Evolutionary conservation across 2,329 filamentous ascomycete genomes (phyloP).

Genomic region (Albifimbria verrucaria): DNA sequence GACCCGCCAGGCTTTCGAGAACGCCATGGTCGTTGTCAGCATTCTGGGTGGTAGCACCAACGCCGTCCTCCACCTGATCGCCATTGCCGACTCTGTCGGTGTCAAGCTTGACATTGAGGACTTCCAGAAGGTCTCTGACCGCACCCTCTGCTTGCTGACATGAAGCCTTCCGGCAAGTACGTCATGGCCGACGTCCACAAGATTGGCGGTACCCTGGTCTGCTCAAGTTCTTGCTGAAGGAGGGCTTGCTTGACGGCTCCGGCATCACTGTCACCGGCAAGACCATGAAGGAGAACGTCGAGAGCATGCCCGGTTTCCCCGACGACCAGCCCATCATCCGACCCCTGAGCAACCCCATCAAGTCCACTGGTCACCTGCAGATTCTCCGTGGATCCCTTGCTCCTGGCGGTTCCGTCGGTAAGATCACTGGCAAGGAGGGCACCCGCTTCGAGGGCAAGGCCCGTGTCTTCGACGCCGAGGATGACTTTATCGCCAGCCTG

Average conservation of each 20-base stretch:
- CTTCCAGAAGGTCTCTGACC: slow-evolving; percentile 79
- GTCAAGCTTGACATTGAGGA: slow-evolving; percentile 82
- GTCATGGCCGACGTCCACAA: slow-evolving; percentile 83
- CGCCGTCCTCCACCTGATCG: slow-evolving; percentile 79
- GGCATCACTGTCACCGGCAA: slow-evolving; percentile 86
- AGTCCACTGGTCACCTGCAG: slow-evolving; percentile 81
- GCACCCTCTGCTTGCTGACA: slow-evolving; percentile 77
- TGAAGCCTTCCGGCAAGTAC: slow-evolving; percentile 84
- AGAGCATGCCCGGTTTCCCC: slow-evolving; percentile 69
- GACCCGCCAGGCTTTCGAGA: slow-evolving; percentile 77
- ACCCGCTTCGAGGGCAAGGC: slow-evolving; percentile 77
- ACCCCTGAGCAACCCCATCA: slow-evolving; percentile 78
- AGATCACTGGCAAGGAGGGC: slow-evolving; percentile 95
- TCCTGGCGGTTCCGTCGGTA: slow-evolving; percentile 82
- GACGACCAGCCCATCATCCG: slow-evolving; percentile 79
- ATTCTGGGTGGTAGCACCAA: slow-evolving; percentile 84
- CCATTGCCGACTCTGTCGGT: slow-evolving; percentile 77
- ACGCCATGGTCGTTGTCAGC: slow-evolving; percentile 80
- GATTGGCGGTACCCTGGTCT: slow-evolving; percentile 85
- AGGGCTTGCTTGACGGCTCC: slow-evolving; percentile 74
- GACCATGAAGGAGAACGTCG: slow-evolving; percentile 83
- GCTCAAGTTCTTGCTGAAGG: slow-evolving; percentile 82
- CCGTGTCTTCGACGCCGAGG: slow-evolving; percentile 79
- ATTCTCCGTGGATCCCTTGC: slow-evolving; percentile 84
- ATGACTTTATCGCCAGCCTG: slow-evolving; percentile 73